Evolutionary conservation across 192 early-diverging fungal genomes (phyloP).

Genomic region (Dissophora globulifera): DNA sequence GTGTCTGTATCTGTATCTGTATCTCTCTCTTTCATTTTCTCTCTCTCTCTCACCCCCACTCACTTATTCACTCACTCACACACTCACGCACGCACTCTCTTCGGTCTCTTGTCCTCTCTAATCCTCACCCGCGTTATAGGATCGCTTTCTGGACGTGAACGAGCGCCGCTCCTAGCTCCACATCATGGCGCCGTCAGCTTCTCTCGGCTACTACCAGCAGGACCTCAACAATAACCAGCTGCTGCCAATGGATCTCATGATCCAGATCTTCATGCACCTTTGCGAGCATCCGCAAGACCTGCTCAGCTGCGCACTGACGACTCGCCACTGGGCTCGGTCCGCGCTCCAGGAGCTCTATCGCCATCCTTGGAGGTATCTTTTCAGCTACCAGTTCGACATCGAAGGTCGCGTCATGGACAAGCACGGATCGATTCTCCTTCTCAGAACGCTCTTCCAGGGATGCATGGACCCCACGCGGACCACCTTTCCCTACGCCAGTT

Average conservation of each 20-base stretch:
- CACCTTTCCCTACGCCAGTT: slow-evolving; percentile 36
- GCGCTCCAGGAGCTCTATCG: slow-evolving; percentile 50
- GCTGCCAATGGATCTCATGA: slow-evolving; percentile 35
- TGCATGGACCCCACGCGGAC: slow-evolving; percentile 38
- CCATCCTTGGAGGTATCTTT: slow-evolving; percentile 45
- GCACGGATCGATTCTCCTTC: slow-evolving; percentile 41
- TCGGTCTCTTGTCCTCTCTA: not conserved
- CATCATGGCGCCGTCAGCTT: slow-evolving; percentile 13
- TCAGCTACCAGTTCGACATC: slow-evolving; percentile 43
- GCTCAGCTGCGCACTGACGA: slow-evolving; percentile 34
- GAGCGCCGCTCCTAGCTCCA: not conserved
- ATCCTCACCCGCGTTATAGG: not conserved
- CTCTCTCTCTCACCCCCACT: not conserved
- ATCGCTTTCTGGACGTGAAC: not conserved
- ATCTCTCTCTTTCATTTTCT: too few relatives aligned
- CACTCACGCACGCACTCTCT: not conserved
- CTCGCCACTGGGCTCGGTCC: slow-evolving; percentile 25
- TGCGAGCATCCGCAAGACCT: slow-evolving; percentile 28
- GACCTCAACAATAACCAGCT: slow-evolving; percentile 7
- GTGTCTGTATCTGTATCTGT: too few relatives aligned
- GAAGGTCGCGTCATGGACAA: slow-evolving; percentile 47
- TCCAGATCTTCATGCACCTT: slow-evolving; percentile 48
- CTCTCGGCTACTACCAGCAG: slow-evolving; percentile 6
- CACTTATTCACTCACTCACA: too few relatives aligned
- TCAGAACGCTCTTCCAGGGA: slow-evolving; percentile 46